Evolutionary conservation across 805 yeast genomes (phyloP).

Genomic region (Schwanniomyces pseudopolymorphus): DNA sequence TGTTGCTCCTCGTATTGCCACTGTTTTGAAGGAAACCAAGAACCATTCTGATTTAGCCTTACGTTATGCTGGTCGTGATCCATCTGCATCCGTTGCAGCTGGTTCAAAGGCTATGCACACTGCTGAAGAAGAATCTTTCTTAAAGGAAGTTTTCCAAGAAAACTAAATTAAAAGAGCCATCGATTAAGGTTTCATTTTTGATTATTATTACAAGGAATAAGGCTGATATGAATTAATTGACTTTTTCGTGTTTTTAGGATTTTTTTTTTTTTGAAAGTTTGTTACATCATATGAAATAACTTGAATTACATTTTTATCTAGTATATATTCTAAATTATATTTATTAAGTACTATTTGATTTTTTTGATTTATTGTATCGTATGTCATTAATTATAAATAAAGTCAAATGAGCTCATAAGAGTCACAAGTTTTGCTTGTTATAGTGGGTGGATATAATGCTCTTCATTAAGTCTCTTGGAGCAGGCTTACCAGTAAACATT

Average conservation of each 20-base stretch:
- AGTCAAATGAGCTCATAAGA: too few species aligned
- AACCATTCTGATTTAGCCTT: conserved; percentile 55
- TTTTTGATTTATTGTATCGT: background rate
- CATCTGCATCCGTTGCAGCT: conserved; percentile 97
- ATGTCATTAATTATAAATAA: too few species aligned
- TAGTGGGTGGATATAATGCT: background rate
- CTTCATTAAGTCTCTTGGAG: conserved; percentile 13
- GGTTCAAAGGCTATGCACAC: conserved; percentile 87
- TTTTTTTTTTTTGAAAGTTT: background rate
- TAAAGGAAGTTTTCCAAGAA: conserved; percentile 65
- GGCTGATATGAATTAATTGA: background rate
- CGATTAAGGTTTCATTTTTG: background rate
- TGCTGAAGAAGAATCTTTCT: conserved; percentile 85
- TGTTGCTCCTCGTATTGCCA: conserved; percentile 79
- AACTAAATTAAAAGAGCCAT: background rate
- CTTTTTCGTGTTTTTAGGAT: background rate
- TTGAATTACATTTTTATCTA: background rate
- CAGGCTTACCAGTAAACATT: conserved; percentile 14
- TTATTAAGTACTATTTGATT: background rate
- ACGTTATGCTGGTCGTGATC: conserved; percentile 96
- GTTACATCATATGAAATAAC: background rate
- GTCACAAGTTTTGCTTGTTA: background rate
- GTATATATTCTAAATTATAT: background rate
- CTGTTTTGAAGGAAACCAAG: conserved; percentile 74
- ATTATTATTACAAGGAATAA: background rate